These are phyloP conservation scores for Penicillium freii DNA, from an alignment of 2,329 filamentous ascomycete genomes.

Conservation along the genomic window DNA sequence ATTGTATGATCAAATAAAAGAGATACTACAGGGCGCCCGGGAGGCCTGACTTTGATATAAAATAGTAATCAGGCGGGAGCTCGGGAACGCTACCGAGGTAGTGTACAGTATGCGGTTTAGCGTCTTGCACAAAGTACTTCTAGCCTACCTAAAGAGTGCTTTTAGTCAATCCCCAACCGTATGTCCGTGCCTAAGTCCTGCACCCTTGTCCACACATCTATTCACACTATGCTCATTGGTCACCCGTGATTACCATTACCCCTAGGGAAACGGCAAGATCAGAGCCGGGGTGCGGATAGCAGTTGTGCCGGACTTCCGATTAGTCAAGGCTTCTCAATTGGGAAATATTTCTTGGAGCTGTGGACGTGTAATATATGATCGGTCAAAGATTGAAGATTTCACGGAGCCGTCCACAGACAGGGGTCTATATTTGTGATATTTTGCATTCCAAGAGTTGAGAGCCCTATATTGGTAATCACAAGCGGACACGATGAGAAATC, in stretches of 20 bases:
- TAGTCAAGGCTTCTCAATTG: not conserved
- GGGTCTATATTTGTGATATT: not conserved
- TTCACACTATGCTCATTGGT: constrained; percentile 6
- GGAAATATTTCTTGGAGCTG: constrained; percentile 11
- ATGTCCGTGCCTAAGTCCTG: not conserved
- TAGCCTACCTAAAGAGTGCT: not conserved
- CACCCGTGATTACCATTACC: not conserved
- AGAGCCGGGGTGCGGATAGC: constrained; percentile 12
- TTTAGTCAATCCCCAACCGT: not conserved
- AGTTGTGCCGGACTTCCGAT: constrained; percentile 19
- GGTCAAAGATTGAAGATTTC: not conserved
- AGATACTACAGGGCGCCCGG: not conserved
- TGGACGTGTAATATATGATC: constrained; percentile 1
- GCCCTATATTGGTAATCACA: not conserved
- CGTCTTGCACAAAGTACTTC: not conserved
- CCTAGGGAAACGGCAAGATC: constrained; percentile 8
- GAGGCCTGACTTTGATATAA: not conserved
- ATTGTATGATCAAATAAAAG: constrained; percentile 19
- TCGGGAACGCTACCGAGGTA: not conserved
- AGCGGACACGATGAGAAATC: not conserved
- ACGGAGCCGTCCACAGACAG: not conserved
- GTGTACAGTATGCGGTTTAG: not conserved
- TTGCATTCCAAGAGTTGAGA: not conserved
- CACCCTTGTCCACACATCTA: not conserved
- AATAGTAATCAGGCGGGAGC: too few relatives aligned